Percentiles rank a stretch among this genome's conserved stretches.
These are phyloP conservation scores for Ogataea populi-albae DNA, from an alignment of 805 yeast genomes.

Conservation along the genomic window DNA sequence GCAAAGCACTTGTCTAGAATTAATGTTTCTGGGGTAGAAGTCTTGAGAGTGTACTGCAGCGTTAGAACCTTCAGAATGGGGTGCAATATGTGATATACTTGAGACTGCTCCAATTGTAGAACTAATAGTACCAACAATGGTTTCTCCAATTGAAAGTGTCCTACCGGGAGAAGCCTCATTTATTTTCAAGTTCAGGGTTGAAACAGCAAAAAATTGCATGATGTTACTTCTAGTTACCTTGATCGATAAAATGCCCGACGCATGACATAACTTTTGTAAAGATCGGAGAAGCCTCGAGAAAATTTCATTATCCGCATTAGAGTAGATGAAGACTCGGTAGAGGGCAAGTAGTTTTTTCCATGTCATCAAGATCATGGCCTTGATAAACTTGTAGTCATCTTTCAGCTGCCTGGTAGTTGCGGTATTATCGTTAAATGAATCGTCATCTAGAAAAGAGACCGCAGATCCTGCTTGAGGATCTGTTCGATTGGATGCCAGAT, in stretches of 20 bases:
- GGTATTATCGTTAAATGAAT: slow-evolving; percentile 15
- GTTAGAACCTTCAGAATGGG: slow-evolving; percentile 1
- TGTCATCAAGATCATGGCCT: slow-evolving; percentile 32
- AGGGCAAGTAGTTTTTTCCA: slow-evolving; percentile 42
- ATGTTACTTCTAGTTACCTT: slow-evolving; percentile 56
- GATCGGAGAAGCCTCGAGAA: slow-evolving; percentile 69
- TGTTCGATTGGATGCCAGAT: slow-evolving; percentile 31
- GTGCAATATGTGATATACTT: slow-evolving; percentile 19
- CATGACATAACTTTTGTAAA: slow-evolving; percentile 76
- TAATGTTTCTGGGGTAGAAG: slow-evolving; percentile 44
- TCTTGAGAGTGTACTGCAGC: slow-evolving; percentile 6
- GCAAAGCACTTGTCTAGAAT: slow-evolving; percentile 69
- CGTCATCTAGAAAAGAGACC: slow-evolving; percentile 23
- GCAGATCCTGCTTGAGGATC: slow-evolving; percentile 7
- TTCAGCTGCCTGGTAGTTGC: slow-evolving; percentile 7
- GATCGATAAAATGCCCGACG: slow-evolving; percentile 72
- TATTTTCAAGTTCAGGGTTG: slow-evolving; percentile 42
- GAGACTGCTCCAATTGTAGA: slow-evolving; percentile 40
- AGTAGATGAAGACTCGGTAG: slow-evolving; percentile 53
- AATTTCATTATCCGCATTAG: slow-evolving; percentile 65
- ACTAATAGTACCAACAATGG: slow-evolving; percentile 50
- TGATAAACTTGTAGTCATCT: slow-evolving; percentile 16
- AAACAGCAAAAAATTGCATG: slow-evolving; percentile 42
- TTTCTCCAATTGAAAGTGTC: slow-evolving; percentile 45
- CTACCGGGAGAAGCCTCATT: slow-evolving; percentile 32